These are phyloP conservation scores for Murraya paniculata DNA, from an alignment of 345 rosid genomes.

Conservation along the genomic window DNA sequence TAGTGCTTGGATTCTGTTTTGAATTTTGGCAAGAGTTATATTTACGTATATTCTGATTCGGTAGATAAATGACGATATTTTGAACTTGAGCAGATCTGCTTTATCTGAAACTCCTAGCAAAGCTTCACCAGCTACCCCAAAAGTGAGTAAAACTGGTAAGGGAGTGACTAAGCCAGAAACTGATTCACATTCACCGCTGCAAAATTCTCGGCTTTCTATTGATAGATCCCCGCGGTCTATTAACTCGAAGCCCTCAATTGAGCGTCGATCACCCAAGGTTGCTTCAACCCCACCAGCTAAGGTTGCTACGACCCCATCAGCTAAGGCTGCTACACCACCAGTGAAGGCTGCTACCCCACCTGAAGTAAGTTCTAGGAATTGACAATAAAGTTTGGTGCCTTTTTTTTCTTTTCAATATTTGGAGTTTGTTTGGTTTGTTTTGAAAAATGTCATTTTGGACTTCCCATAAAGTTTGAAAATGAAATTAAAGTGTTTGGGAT, in stretches of 20 bases:
- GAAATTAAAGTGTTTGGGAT: background rate
- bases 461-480: background rate
- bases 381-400: background rate
- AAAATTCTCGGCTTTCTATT: slow-evolving; percentile 55
- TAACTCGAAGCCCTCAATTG: slow-evolving; percentile 58
- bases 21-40: background rate
- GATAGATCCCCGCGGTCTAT: slow-evolving; percentile 73
- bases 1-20: background rate
- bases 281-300: slow-evolving; percentile 15
- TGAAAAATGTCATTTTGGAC: background rate
- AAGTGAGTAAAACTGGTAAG: slow-evolving; percentile 51
- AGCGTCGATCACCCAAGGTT: slow-evolving; percentile 66
- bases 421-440: background rate
- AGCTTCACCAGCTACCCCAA: slow-evolving; percentile 68
- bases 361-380: slow-evolving; percentile 49
- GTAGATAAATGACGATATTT: background rate
- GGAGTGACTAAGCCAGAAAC: slow-evolving; percentile 58
- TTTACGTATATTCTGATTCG: slow-evolving; percentile 11
- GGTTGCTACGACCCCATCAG: background rate
- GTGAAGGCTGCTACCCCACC: slow-evolving; percentile 37
- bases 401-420: slow-evolving; percentile 1
- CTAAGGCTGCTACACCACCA: background rate
- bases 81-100: slow-evolving; percentile 56
- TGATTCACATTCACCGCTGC: slow-evolving; percentile 57
- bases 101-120: slow-evolving; percentile 70